phyloP scores from a whole-genome alignment of 345 rosid species.

The Microcos paniculata region DNA sequence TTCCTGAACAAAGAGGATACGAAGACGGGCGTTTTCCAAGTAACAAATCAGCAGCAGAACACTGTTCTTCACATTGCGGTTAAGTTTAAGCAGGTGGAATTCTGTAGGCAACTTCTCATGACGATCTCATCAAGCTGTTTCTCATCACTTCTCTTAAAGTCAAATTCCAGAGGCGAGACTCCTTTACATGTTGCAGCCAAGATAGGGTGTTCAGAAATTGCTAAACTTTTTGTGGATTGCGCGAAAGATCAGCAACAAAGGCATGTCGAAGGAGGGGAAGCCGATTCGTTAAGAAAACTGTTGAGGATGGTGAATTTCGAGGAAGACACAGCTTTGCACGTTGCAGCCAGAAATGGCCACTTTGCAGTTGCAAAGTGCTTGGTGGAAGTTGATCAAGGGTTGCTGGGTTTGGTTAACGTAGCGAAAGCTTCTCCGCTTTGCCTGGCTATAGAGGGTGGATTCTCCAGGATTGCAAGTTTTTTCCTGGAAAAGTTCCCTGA shows the following conservation, averaged over 20 bases:
- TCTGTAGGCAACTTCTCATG: neutral
- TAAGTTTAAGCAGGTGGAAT: neutral
- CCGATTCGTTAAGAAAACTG: neutral
- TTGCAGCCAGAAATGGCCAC: slow-evolving; percentile 19
- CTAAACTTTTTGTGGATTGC: neutral
- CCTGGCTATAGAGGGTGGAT: slow-evolving; percentile 22
- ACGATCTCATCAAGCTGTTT: too few species aligned
- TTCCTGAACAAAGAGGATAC: neutral
- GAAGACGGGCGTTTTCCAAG: neutral
- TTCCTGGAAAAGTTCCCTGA: slow-evolving; percentile 4
- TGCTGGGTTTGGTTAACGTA: neutral
- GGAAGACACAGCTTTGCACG: slow-evolving; percentile 22
- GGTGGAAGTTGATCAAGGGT: slow-evolving; percentile 10
- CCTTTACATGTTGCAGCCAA: neutral
- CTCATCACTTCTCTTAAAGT: neutral
- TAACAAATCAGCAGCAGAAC: neutral
- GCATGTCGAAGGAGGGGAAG: neutral
- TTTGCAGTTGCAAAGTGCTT: slow-evolving; percentile 8
- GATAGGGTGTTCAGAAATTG: neutral
- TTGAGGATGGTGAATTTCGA: slow-evolving; percentile 19
- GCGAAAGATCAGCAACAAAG: neutral
- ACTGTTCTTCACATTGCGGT: slow-evolving; percentile 4
- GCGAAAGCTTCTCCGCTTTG: slow-evolving; percentile 16
- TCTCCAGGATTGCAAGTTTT: neutral
- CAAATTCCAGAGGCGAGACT: neutral